Conservation (phyloP, 208 protist species). For the Wallacemonas collosoma region DNA sequence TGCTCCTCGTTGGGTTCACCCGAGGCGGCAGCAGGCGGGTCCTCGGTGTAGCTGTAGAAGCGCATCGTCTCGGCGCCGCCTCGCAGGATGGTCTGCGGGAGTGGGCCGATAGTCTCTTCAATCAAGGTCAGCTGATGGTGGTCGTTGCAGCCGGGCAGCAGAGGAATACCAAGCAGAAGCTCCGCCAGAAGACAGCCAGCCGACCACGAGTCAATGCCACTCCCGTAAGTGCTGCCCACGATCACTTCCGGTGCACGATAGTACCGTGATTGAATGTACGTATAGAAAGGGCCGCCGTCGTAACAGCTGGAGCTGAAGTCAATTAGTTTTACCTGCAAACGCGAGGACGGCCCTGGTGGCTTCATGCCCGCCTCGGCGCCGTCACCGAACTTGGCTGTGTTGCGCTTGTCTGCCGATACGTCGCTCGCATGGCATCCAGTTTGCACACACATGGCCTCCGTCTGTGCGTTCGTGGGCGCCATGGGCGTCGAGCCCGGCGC, state of each 20-base stretch:
- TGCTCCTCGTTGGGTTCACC: constrained; percentile 1
- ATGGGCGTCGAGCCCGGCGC: background rate
- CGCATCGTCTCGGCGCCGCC: constrained; percentile 35
- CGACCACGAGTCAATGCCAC: constrained; percentile 97
- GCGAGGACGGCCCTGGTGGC: constrained; percentile 9
- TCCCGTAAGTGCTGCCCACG: constrained; percentile 87
- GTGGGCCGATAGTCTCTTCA: constrained; percentile 91
- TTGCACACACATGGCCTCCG: too few species aligned
- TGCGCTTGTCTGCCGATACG: too few species aligned
- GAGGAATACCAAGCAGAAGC: constrained; percentile 93
- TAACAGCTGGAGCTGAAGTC: constrained; percentile 98
- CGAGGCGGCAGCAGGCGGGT: background rate
- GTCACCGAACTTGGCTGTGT: background rate
- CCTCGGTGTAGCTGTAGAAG: constrained; percentile 46
- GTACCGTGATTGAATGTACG: constrained; percentile 94
- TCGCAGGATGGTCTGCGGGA: constrained; percentile 72
- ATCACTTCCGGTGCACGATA: constrained; percentile 98
- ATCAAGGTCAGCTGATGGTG: constrained; percentile 94
- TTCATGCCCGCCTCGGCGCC: background rate
- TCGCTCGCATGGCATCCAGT: too few species aligned
- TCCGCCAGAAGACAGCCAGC: constrained; percentile 97
- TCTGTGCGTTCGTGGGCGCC: background rate
- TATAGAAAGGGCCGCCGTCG: constrained; percentile 77
- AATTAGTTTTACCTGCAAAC: constrained; percentile 94
- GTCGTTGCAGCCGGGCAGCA: constrained; percentile 94